Conservation (phyloP, 441 rosid genomes). For the Gossypium gossypioides region DNA sequence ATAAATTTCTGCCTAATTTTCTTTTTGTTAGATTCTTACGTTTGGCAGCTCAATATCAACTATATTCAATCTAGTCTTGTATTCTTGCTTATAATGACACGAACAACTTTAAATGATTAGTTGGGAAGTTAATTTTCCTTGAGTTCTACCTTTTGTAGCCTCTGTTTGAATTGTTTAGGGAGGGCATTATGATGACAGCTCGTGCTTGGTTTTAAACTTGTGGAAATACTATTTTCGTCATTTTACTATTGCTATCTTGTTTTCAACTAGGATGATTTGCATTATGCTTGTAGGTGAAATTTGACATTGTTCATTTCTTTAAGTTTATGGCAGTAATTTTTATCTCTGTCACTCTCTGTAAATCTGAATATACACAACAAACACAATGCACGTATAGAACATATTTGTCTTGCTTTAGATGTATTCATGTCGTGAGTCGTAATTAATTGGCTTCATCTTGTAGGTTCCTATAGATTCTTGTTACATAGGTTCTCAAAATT, state of each 20-base stretch:
- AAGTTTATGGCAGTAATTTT: neutral
- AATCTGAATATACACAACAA: neutral
- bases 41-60: neutral
- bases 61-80: neutral
- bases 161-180: neutral
- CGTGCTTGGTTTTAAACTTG: neutral
- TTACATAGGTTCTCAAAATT: constrained; percentile 71
- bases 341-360: neutral
- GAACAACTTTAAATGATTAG: neutral
- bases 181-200: neutral
- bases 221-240: neutral
- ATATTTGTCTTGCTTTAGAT: neutral
- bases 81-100: neutral
- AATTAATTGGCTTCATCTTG: constrained; percentile 13
- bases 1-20: neutral
- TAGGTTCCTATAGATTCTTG: constrained; percentile 94
- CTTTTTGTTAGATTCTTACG: neutral
- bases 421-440: neutral
- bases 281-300: neutral
- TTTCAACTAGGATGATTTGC: neutral
- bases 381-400: neutral
- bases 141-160: neutral
- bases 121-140: neutral
- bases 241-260: neutral
- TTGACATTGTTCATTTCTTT: neutral